These are phyloP conservation scores for Flaveria floridana DNA, from an alignment of 140 eudicot genomes.

Conservation along the genomic window DNA sequence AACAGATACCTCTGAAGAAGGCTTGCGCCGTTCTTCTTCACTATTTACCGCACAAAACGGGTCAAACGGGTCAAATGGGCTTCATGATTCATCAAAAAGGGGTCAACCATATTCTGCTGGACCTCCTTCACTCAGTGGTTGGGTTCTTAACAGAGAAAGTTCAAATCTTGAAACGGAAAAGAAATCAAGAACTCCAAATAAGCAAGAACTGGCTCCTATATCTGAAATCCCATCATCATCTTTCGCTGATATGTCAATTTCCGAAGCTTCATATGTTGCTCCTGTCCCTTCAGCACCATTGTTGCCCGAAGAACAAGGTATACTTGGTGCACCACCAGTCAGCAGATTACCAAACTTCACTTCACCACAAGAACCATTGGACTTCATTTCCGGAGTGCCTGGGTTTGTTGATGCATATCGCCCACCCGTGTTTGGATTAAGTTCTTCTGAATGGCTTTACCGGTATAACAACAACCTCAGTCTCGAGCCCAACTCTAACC, in stretches of 20 bases:
- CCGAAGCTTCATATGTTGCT: conserved; percentile 41
- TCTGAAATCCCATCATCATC: conserved; percentile 51
- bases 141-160: conserved; percentile 63
- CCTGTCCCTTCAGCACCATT: conserved; percentile 85
- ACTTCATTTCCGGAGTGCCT: conserved; percentile 38
- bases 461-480: conserved; percentile 61
- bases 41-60: conserved; percentile 46
- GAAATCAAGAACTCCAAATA: conserved; percentile 36
- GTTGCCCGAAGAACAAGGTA: conserved; percentile 62
- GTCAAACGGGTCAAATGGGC: conserved; percentile 36
- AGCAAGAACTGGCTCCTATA: conserved; percentile 56
- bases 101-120: conserved; percentile 50
- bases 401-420: conserved; percentile 54
- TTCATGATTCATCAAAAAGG: conserved; percentile 39
- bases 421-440: conserved; percentile 71
- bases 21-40: conserved; percentile 67
- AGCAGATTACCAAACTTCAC: conserved; percentile 30
- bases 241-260: conserved; percentile 44
- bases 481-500: conserved; percentile 40
- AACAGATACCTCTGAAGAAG: conserved; percentile 35
- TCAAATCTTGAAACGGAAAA: conserved; percentile 46
- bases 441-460: conserved; percentile 86
- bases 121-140: conserved; percentile 88
- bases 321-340: conserved; percentile 65
- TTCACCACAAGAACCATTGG: conserved; percentile 30